Base-by-base conservation (phyloP, 345 rosid genomes). In the Populus tremula region DNA sequence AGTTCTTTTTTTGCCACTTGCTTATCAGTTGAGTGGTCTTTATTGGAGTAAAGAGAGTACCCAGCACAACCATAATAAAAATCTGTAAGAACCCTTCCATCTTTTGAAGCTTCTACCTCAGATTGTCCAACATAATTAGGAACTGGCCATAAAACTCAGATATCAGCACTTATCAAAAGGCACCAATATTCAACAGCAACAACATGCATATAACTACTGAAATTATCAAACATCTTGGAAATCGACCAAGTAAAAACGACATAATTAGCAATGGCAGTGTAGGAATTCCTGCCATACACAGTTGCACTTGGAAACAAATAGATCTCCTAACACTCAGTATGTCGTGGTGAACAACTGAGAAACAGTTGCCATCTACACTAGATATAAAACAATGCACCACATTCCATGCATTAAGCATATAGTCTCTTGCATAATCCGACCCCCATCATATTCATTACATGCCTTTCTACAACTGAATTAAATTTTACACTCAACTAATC, bases 11-110 rank as follows among this genome's bases (percentile, higher is more conserved):
- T 84, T 13, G 79, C 9, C 31, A 54, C 85, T 73, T 72, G 86
- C 74, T 89, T 83, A 43, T 83, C 82, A 27, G 82, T 63, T 23
- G 89, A 71, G 8, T 53, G 83, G 56, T 86, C 86, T 49, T 84
- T 84, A 71, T 79, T 87, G 79, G 78, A 61, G 74, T 82, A 85
- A 31, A 86, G 86, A 10, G 92, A 90, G 79, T 88, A 88, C 6
- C 94, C 96, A 79, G 86, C 86, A 83, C 96, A 91, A 38, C 82
- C 90, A 81, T 90, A 91, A 71, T 88, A 86, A 82, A 90, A 90
- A 70, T 87, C 89, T 13, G 74, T 18, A 71, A 86, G 74, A 27
- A 77, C 33, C 41, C 84, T 54, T 9, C 88, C 86, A 18, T 88
- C 88, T 83, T 81, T 82, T 16, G 86, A 81, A 77, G 87, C 87